These are phyloP conservation scores for Exophiala viscosa DNA, from an alignment of 2,329 filamentous ascomycete species.

Conservation along the genomic window DNA sequence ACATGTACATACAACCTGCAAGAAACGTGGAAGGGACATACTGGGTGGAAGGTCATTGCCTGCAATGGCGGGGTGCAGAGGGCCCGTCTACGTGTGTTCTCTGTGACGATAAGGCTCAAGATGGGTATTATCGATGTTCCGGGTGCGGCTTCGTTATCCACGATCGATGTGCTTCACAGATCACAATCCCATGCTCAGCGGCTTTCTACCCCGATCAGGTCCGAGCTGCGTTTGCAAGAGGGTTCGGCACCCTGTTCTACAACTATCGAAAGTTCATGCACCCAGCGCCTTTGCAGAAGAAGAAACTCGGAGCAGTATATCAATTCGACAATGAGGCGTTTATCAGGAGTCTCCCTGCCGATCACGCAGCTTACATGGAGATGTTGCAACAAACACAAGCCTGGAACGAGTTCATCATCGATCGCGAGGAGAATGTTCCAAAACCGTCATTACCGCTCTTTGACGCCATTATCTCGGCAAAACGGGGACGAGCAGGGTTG, in stretches of 20 bases:
- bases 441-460: conserved; percentile 54
- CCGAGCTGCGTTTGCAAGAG: conserved; percentile 64
- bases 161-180: conserved; percentile 55
- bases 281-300: conserved; percentile 59
- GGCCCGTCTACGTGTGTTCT: conserved; percentile 45
- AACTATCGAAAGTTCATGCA: conserved; percentile 63
- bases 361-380: conserved; percentile 62
- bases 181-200: conserved; percentile 63
- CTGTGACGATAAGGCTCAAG: conserved; percentile 57
- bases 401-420: conserved; percentile 63
- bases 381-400: conserved; percentile 63
- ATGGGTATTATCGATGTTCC: conserved; percentile 50
- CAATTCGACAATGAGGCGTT: conserved; percentile 66
- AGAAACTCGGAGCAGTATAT: conserved; percentile 49
- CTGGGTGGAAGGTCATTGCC: conserved; percentile 49
- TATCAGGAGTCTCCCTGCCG: conserved; percentile 59
- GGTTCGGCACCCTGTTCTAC: conserved; percentile 66
- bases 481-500: conserved; percentile 58
- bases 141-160: conserved; percentile 53
- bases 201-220: conserved; percentile 65
- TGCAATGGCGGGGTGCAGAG: conserved; percentile 44
- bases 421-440: conserved; percentile 54
- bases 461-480: conserved; percentile 62
- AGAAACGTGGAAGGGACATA: conserved; percentile 41
- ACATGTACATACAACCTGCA: conserved; percentile 35